Percentiles rank a stretch among this genome's conserved stretches.
Conservation (phyloP, 257 asterid species). For the Catharanthus roseus region DNA sequence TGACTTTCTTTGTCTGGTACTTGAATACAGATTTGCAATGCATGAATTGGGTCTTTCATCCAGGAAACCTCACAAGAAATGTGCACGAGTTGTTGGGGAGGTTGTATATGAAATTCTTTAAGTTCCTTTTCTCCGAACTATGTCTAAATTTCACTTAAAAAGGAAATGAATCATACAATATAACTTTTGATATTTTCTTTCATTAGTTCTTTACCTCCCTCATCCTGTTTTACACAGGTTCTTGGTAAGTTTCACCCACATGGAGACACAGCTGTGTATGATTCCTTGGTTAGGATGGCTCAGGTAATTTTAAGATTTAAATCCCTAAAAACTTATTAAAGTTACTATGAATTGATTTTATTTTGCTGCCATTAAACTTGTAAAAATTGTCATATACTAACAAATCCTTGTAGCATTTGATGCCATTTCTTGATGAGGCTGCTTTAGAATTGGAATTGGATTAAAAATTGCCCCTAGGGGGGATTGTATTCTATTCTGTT, state of each 20-base stretch:
- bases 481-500: not conserved
- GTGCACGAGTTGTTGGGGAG: conserved; percentile 99
- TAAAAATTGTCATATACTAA: not conserved
- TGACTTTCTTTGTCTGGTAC: conserved; percentile 5
- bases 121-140: not conserved
- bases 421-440: not conserved
- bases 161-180: not conserved
- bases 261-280: conserved; percentile 93
- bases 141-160: not conserved
- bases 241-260: conserved; percentile 98
- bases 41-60: conserved; percentile 95
- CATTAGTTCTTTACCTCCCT: not conserved
- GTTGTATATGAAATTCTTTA: conserved; percentile 36
- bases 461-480: not conserved
- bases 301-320: conserved; percentile 48
- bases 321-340: conserved; percentile 4
- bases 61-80: conserved; percentile 83
- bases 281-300: conserved; percentile 98
- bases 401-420: not conserved
- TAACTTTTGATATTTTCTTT: not conserved
- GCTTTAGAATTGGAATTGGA: not conserved
- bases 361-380: not conserved
- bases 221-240: conserved; percentile 46
- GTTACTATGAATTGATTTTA: not conserved
- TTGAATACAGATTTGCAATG: conserved; percentile 72